A percentile compares a stretch with the other conserved stretches of the same genome.
Evolutionary conservation across 345 rosid species (phyloP).

Genomic region (Mangifera indica): DNA sequence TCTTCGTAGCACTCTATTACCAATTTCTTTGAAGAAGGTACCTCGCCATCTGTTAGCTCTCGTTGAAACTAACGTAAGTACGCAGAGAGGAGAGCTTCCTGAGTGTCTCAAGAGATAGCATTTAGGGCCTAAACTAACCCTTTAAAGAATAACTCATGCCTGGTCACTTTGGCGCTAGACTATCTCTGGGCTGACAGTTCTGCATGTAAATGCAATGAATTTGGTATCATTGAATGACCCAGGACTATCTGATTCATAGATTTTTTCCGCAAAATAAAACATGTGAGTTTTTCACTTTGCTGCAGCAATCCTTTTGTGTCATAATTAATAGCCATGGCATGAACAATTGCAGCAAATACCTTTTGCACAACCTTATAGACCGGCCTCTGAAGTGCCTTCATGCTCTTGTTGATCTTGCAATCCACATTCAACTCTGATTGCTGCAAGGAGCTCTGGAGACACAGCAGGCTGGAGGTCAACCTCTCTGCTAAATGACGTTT

Average conservation of each 20-base stretch:
- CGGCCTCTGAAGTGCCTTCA: slow-evolving; percentile 3
- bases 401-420: slow-evolving; percentile 30
- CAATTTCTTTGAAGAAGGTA: not conserved
- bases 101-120: not conserved
- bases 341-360: slow-evolving; percentile 8
- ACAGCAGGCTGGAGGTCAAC: slow-evolving; percentile 31
- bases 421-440: slow-evolving; percentile 82
- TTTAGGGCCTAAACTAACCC: not conserved
- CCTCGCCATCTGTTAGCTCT: not conserved
- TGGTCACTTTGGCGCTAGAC: not conserved
- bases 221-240: not conserved
- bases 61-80: not conserved
- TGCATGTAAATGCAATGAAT: not conserved
- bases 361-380: slow-evolving; percentile 12
- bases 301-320: not conserved
- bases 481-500: slow-evolving; percentile 21
- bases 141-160: not conserved
- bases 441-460: slow-evolving; percentile 74
- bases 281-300: not conserved
- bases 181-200: not conserved
- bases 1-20: not conserved
- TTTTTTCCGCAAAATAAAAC: not conserved
- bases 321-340: not conserved
- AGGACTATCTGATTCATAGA: not conserved
- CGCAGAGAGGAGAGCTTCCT: not conserved